Evolutionary conservation across 2,329 filamentous ascomycete genomes (phyloP), one percentile per base, ranked within the genome.

Genomic region (Penicillium sp.): DNA sequence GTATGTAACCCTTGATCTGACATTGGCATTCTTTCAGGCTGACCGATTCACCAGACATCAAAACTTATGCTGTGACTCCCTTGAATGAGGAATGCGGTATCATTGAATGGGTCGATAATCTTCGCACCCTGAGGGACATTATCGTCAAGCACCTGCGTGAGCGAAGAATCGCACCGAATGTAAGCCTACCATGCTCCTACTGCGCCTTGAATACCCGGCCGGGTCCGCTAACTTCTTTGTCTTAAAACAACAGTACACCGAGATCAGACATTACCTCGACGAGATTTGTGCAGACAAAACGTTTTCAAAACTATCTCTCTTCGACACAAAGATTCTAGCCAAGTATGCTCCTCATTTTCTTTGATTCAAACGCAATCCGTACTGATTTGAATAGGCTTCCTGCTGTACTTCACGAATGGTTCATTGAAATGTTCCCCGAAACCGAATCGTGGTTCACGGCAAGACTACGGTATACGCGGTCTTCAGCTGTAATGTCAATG

Each of bases 401-500:
- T 5, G 87, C 93, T 0, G 88, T 97, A 15, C 86, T 99, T 61
- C 90, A 96, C 67, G 86, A 93, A 66, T 99, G 95, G 95, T 99
- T 99, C 77, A 88, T 95, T 22, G 91, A 96, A 69, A 92, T 93
- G 70, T 99, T 97, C 74, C 93, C 95, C 0, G 93, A 96, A 73
- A 93, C 96, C 4, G 91, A 92, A 13, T 85, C 89, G 1, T 99
- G 95, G 95, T 96, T 99, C 76, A 86, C 88, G 2, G 93, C 94
- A 10, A 88, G 95, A 8, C 84, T 98, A 49, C 87, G 89, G 51
- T 99, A 98, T 79, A 96, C 95, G 2, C 88, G 95, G 4, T 96
- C 95, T 0, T 94, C 91, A 72, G 95, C 96, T 12, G 95, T 99
- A 68, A 99, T 99, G 93, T 97, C 93, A n/a, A 99, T 99, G 87